These are phyloP conservation scores for Colletotrichum melonis DNA, from an alignment of 2,329 filamentous ascomycete species.

Conservation along the genomic window DNA sequence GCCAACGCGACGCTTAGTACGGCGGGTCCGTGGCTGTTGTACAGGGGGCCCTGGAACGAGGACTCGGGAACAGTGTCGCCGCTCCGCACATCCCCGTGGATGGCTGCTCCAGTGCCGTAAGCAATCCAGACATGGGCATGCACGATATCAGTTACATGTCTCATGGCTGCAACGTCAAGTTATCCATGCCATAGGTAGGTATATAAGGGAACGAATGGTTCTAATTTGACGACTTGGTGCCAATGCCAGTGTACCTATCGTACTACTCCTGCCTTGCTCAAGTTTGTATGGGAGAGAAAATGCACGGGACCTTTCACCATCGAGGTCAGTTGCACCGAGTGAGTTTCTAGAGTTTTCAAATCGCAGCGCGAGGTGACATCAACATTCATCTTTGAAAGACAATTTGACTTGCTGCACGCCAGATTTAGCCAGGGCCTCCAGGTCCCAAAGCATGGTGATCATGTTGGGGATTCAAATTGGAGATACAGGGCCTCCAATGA, in stretches of 20 bases:
- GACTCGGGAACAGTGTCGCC: conserved; percentile 25
- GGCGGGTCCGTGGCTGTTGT: conserved; percentile 28
- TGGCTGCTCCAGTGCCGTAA: background rate
- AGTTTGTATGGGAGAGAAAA: background rate
- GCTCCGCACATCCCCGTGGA: conserved; percentile 20
- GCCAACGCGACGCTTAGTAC: conserved; percentile 22
- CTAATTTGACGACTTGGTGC: background rate
- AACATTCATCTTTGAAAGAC: background rate
- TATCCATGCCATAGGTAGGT: background rate
- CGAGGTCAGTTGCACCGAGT: background rate
- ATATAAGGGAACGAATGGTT: background rate
- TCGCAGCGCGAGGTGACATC: background rate
- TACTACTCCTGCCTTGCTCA: background rate
- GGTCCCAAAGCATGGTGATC: background rate
- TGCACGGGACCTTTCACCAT: background rate
- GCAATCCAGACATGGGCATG: conserved; percentile 1
- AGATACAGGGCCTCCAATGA: background rate
- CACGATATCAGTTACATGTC: background rate
- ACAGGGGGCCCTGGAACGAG: conserved; percentile 24
- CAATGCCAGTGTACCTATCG: background rate
- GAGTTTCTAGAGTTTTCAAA: background rate
- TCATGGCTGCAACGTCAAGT: background rate
- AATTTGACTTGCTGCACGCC: background rate
- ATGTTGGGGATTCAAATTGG: background rate
- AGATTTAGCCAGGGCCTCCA: conserved; percentile 1